Evolutionary conservation across 768 basidiomycete species (phyloP), one percentile per base, ranked within the genome.

Genomic region (Naganishia vishniacii): DNA sequence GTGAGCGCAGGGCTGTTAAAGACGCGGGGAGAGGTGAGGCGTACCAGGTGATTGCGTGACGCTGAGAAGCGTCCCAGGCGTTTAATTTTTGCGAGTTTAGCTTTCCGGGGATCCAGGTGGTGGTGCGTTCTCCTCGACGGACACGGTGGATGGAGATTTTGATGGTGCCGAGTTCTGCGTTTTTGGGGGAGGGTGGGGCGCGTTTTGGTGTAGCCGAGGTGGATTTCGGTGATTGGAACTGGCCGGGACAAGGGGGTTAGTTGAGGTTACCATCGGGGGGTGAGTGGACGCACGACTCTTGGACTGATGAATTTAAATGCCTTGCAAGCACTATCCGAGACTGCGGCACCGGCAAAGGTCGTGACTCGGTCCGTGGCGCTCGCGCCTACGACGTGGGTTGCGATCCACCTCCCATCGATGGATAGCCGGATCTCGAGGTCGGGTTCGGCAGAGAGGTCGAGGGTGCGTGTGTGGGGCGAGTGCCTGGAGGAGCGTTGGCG

Each of bases 91-190:
- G 7, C 7, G n/a, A 5, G 42, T 44, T 44, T 18, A 44, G 18
- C 42, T 44, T 44, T 8, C 42, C 42, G 6, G 42, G 42, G 42
- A 44, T 8, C 42, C 42, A 44, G 11, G 42, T 18, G 9, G 13
- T 44, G 13, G 42, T 44, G 13, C 11, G 13, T 44, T 44, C 42
- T 8, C 42, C 42, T 5, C 42, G 42, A 20, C 42, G 42, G 7
- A 44, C 42, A 44, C 42, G 42, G 42, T 44, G 42, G 42, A 44
- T 44, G 11, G 42, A 44, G 42, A 44, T 44, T 18, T 44, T 44
- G 9, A 44, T 8, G 42, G 42, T 44, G 7, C 42, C 42, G 42
- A 44, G 13, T 8, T 44, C 42, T 37, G 34, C 15, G 42, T 20
- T 44, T 37, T 37, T 15, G 34, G 34, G 34, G 7, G 8, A n/a